phyloP scores from a whole-genome alignment of 2,329 filamentous ascomycete genomes.

The Nannizziopsis barbatae region DNA sequence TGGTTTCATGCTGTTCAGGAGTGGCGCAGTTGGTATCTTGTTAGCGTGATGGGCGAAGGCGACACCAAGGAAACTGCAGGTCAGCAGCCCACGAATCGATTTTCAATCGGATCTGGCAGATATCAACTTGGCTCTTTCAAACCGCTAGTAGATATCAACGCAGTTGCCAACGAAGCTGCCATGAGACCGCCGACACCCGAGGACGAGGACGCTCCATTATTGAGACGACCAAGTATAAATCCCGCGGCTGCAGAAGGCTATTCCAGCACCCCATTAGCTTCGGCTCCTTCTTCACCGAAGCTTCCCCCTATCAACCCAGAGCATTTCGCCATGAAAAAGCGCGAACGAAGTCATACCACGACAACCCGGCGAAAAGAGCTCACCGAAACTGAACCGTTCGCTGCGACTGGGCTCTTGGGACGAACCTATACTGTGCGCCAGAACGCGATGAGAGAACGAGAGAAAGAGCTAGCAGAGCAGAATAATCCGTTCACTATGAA shows the following conservation, averaged over 20 bases:
- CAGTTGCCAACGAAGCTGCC: background rate
- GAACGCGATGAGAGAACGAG: constrained; percentile 31
- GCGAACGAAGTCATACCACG: constrained; percentile 6
- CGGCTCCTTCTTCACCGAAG: constrained; percentile 9
- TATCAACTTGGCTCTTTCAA: constrained; percentile 55
- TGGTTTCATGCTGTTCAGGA: constrained; percentile 63
- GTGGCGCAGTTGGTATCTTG: constrained; percentile 89
- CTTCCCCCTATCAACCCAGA: background rate
- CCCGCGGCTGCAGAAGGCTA: background rate
- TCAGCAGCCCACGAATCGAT: constrained; percentile 10
- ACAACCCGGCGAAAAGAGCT: background rate
- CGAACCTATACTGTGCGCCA: constrained; percentile 33
- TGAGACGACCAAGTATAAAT: background rate
- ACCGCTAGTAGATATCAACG: constrained; percentile 38
- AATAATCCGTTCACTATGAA: constrained; percentile 40
- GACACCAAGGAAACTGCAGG: constrained; percentile 27
- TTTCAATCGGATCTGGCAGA: constrained; percentile 29
- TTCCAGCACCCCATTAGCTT: constrained; percentile 2
- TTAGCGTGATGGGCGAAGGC: constrained; percentile 56
- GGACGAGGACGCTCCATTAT: background rate
- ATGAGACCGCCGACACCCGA: background rate
- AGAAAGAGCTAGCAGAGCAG: constrained; percentile 18
- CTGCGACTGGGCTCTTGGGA: constrained; percentile 29
- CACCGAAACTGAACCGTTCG: constrained; percentile 24
- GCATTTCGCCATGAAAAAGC: constrained; percentile 2